Evolutionary conservation across 2,329 filamentous ascomycete species (phyloP), one percentile per base, ranked within the genome.

Genomic region (Talaromyces amestolkiae): DNA sequence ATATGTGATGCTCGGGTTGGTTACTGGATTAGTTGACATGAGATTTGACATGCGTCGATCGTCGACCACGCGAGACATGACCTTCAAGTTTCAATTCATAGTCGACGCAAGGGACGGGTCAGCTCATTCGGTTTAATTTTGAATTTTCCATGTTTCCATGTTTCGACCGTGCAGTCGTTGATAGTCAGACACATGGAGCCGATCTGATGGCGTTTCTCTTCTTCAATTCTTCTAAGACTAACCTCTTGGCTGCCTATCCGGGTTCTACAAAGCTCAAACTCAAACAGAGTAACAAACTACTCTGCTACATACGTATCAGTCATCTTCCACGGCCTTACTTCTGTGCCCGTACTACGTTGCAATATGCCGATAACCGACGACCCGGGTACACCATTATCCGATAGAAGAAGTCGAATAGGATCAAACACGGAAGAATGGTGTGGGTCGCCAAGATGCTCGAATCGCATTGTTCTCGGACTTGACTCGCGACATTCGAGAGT

Each of bases 161-260:
- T 27, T 54, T 19, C 17, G 10, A n/a, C 8, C 17, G 51, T 35
- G 27, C 19, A 31, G 51, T n/a, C 19, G n/a, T 35, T 53, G 49
- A 49, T 15, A 49, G 19, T 19, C 45, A 24, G 31, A 33, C 51
- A 37, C 51, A 13, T 54, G 51, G 10, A 19, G 51, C 10, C 31
- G 17, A 51, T 11, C 15, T 33, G 27, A 33, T 33, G 10, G 49
- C 49, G 1, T 53, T 35, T 24, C n/a, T 15, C 17, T 37, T 27
- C 35, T 19, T 9, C 15, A 51, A 51, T 61, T 62, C 15, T 61
- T 51, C 35, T 47, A 47, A 62, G 47, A 53, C 45, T 33, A 33
- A 61, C 59, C 7, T 35, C 60, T 51, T 54, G 60, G 47, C 47
- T 54, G 19, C 27, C 60, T 24, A 13, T 54, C n/a, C 10, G 17